phyloP scores from a whole-genome alignment of 2,329 filamentous ascomycete genomes.

The Ophiostoma sp. region DNA sequence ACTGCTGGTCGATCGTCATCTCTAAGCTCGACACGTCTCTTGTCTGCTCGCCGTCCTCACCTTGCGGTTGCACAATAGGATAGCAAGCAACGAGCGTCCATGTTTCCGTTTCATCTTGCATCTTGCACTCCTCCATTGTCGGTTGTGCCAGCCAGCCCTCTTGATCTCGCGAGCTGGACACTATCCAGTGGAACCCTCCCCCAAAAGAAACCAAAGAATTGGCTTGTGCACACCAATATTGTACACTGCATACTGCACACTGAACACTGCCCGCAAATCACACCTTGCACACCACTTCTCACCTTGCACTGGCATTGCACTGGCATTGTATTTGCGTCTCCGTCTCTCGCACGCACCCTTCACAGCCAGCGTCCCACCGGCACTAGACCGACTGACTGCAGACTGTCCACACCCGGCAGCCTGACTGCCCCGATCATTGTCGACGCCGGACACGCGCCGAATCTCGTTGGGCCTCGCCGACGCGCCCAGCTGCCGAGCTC shows the following conservation, averaged over 20 bases:
- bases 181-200: background rate
- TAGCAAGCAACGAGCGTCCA: background rate
- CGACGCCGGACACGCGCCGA: background rate
- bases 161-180: slow-evolving; percentile 6
- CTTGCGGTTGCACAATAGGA: slow-evolving; percentile 17
- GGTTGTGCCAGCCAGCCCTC: background rate
- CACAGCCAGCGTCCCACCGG: background rate
- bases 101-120: background rate
- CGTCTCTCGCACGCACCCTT: background rate
- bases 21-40: slow-evolving; percentile 8
- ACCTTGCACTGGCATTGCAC: background rate
- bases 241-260: background rate
- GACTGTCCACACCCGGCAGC: no score
- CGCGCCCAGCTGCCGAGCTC: background rate
- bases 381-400: background rate
- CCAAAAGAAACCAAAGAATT: background rate
- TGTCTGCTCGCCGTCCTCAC: slow-evolving; percentile 8
- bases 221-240: background rate
- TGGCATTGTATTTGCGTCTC: background rate
- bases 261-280: background rate
- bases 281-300: background rate
- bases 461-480: background rate
- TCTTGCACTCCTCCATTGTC: background rate
- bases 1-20: background rate
- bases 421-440: background rate